A percentile compares a stretch with the other conserved stretches of the same genome.
Evolutionary conservation across 73 alveolate genomes (phyloP).

Genomic region (Blepharisma stoltei): DNA sequence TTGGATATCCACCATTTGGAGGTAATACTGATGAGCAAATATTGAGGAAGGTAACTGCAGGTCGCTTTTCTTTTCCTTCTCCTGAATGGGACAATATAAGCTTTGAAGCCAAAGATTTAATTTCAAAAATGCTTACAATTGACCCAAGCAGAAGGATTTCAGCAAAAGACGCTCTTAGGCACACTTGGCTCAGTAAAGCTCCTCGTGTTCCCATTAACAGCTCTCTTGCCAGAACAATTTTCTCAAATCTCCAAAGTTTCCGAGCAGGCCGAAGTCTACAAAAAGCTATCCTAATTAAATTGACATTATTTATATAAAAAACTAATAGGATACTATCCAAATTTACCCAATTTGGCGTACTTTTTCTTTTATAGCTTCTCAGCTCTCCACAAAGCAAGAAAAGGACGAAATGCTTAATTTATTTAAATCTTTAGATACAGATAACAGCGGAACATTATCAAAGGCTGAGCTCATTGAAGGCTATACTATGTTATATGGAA

Average conservation of each 20-base stretch:
- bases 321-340: background rate
- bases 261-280: slow-evolving; percentile 18
- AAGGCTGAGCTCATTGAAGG: slow-evolving; percentile 61
- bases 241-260: slow-evolving; percentile 7
- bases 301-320: background rate
- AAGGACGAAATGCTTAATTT: slow-evolving; percentile 44
- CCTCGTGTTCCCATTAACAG: background rate
- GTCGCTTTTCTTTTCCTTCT: slow-evolving; percentile 46
- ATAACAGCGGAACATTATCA: slow-evolving; percentile 57
- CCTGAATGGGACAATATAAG: slow-evolving; percentile 45
- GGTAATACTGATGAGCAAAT: slow-evolving; percentile 54
- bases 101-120: slow-evolving; percentile 57
- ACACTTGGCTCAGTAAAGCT: slow-evolving; percentile 35
- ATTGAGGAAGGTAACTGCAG: slow-evolving; percentile 50
- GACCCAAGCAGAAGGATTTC: slow-evolving; percentile 39
- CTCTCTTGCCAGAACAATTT: background rate
- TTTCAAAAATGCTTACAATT: slow-evolving; percentile 42
- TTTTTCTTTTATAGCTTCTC: slow-evolving; percentile 50
- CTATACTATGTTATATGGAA: slow-evolving; percentile 24
- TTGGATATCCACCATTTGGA: slow-evolving; percentile 72
- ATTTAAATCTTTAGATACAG: slow-evolving; percentile 53
- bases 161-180: slow-evolving; percentile 51
- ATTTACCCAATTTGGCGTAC: too few relatives aligned
- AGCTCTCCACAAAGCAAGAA: slow-evolving; percentile 60
- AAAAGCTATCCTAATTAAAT: too few relatives aligned